Evolutionary conservation across 371 early-diverging fungal species (phyloP).

Genomic region (Apophysomyces sp.): DNA sequence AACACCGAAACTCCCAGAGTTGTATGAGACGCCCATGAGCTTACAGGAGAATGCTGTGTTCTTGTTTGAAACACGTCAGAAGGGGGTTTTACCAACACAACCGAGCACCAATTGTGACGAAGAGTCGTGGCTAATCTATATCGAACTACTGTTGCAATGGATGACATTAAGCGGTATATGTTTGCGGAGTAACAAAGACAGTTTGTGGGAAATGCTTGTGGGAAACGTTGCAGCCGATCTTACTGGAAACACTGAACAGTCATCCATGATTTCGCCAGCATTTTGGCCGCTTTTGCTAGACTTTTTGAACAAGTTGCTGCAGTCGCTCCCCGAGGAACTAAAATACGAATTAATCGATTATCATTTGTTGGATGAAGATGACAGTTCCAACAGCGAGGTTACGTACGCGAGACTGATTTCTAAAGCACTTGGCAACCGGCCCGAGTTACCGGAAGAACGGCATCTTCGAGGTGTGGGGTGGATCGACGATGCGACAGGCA

Average conservation of each 20-base stretch:
- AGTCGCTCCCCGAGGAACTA: constrained; percentile 23
- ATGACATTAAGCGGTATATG: constrained; percentile 38
- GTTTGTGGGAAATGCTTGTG: constrained; percentile 36
- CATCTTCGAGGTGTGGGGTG: constrained; percentile 46
- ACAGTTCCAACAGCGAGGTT: constrained; percentile 1
- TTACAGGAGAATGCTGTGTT: constrained; percentile 14
- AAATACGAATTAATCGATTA: constrained; percentile 36
- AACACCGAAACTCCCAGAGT: constrained; percentile 17
- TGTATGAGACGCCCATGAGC: constrained; percentile 15
- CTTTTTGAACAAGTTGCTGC: constrained; percentile 33
- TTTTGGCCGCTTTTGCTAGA: constrained; percentile 39
- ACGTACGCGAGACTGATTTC: constrained; percentile 15
- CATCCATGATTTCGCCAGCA: constrained; percentile 20
- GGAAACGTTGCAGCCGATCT: background rate
- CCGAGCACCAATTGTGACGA: background rate
- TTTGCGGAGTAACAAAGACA: constrained; percentile 6
- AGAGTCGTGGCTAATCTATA: constrained; percentile 37
- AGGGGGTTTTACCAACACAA: background rate
- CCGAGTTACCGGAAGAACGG: constrained; percentile 44
- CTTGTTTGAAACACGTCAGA: constrained; percentile 16
- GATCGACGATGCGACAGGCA: constrained; percentile 44
- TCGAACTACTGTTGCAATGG: constrained; percentile 47
- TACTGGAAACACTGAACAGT: background rate
- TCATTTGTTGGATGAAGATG: constrained; percentile 28
- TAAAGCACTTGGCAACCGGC: constrained; percentile 20